phyloP scores from a whole-genome alignment of 2,329 filamentous ascomycete species.

The Aspergillus ruber region DNA sequence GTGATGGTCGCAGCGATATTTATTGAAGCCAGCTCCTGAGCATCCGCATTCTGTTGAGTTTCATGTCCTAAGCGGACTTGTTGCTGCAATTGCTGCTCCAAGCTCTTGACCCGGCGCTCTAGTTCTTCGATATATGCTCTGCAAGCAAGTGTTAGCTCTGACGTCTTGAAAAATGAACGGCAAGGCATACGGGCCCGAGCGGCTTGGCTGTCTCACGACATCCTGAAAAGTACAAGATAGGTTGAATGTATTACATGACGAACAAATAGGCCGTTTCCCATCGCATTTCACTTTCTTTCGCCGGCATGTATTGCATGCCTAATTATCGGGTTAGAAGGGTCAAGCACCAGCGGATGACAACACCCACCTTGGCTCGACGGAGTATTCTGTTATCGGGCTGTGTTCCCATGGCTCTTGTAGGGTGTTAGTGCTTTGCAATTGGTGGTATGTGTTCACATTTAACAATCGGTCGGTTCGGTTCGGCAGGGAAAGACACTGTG shows the following conservation, averaged over 20 bases:
- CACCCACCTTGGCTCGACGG: too few species aligned
- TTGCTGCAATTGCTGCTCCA: conserved; percentile 7
- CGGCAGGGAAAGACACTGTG: too few species aligned
- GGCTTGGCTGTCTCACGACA: neutral
- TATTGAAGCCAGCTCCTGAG: neutral
- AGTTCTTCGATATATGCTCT: conserved; percentile 7
- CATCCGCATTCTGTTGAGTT: neutral
- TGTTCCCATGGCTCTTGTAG: too few species aligned
- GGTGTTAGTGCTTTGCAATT: too few species aligned
- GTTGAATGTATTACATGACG: conserved; percentile 6
- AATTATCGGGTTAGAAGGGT: neutral
- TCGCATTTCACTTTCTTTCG: conserved; percentile 9
- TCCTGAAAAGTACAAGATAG: conserved; percentile 5
- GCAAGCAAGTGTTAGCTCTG: neutral
- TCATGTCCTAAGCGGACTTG: neutral
- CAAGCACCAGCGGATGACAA: too few species aligned
- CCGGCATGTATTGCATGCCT: conserved; percentile 9
- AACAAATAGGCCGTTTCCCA: conserved; percentile 6
- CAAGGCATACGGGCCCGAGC: conserved; percentile 1
- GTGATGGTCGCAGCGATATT: neutral
- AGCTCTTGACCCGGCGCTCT: conserved; percentile 4
- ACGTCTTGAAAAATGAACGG: neutral
- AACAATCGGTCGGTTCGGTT: too few species aligned
- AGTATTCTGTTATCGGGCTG: too few species aligned
- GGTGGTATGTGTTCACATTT: too few species aligned